Conservation (phyloP, 352 stramenopile genomes). For the Phytophthora vignae region DNA sequence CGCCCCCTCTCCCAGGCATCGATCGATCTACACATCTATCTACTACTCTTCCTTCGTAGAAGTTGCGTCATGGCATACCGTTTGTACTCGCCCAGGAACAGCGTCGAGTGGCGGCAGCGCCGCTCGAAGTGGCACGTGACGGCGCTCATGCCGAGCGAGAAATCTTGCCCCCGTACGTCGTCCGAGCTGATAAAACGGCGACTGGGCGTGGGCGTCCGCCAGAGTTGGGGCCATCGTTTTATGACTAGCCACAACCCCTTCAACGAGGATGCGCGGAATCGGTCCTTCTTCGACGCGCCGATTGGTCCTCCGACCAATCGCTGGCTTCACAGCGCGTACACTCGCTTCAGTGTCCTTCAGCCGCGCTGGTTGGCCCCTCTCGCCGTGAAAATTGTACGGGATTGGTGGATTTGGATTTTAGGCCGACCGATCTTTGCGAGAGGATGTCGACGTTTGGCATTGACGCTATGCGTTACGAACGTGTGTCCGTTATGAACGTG, state of each 20-base stretch:
- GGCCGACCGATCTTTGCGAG: not conserved
- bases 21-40: no score
- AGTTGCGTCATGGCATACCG: slow-evolving; percentile 2
- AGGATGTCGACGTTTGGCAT: not conserved
- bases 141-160: slow-evolving; percentile 25
- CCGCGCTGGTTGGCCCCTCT: slow-evolving; percentile 2
- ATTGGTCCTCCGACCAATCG: slow-evolving; percentile 25
- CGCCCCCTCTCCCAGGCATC: not conserved
- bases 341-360: slow-evolving; percentile 18
- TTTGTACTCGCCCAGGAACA: slow-evolving; percentile 69
- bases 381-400: not conserved
- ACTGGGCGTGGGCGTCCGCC: slow-evolving; percentile 22
- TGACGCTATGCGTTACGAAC: slow-evolving; percentile 1
- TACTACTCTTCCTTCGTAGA: no score
- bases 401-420: slow-evolving; percentile 6
- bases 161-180: not conserved
- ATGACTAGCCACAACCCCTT: slow-evolving; percentile 20
- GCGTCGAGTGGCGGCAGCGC: slow-evolving; percentile 45
- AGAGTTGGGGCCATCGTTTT: slow-evolving; percentile 24
- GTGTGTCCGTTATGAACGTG: not conserved
- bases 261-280: slow-evolving; percentile 30
- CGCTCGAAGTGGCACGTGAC: slow-evolving; percentile 57
- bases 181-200: slow-evolving; percentile 20
- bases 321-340: slow-evolving; percentile 12
- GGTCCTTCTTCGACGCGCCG: slow-evolving; percentile 30